A percentile compares a stretch with the other conserved stretches of the same genome.
Evolutionary conservation across 1,284 basidiomycete species (phyloP).

Genomic region (Salmacisia buchloeana): DNA sequence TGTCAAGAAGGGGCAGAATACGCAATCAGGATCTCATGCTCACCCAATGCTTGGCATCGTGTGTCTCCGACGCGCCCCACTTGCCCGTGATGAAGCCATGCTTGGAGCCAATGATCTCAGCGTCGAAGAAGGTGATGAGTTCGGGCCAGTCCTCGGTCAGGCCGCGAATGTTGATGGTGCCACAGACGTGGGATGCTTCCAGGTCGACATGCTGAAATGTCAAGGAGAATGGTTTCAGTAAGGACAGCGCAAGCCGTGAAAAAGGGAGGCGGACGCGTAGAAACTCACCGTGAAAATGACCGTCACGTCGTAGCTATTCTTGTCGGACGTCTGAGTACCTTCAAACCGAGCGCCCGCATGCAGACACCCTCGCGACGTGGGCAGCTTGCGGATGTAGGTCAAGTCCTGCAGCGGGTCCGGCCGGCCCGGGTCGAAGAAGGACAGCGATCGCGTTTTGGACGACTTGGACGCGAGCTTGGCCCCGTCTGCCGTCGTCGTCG

Average conservation of each 20-base stretch:
- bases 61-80: conserved; percentile 43
- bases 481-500: background rate
- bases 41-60: conserved; percentile 45
- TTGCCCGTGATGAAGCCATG: conserved; percentile 42
- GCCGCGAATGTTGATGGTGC: conserved; percentile 48
- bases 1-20: background rate
- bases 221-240: conserved; percentile 16
- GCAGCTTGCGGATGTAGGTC: conserved; percentile 20
- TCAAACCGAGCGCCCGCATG: conserved; percentile 42
- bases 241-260: too few species aligned
- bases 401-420: conserved; percentile 34
- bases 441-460: background rate
- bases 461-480: background rate
- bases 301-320: conserved; percentile 43
- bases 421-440: conserved; percentile 20
- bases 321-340: conserved; percentile 41
- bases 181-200: conserved; percentile 37
- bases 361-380: conserved; percentile 33
- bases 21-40: too few species aligned
- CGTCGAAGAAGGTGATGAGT: conserved; percentile 49
- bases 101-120: conserved; percentile 43
- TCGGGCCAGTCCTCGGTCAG: conserved; percentile 49
- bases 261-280: background rate
- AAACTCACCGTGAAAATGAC: conserved; percentile 11
- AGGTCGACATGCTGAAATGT: conserved; percentile 35